These are phyloP conservation scores for Leishmania gerbilli DNA, from an alignment of 208 protist species.

Conservation along the genomic window DNA sequence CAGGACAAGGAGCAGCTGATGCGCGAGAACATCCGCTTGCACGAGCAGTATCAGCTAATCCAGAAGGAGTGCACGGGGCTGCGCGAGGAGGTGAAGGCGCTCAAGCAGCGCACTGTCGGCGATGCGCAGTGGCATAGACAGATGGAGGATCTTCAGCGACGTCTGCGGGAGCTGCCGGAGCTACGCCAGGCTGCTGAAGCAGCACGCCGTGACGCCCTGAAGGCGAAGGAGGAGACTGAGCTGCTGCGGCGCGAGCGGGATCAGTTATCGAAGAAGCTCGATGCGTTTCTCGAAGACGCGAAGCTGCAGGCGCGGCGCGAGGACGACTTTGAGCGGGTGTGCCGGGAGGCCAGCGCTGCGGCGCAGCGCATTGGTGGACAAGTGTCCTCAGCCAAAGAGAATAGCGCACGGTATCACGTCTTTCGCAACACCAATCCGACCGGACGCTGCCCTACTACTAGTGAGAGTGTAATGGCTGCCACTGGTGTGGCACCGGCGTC, in stretches of 20 bases:
- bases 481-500: neutral
- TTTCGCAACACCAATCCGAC: constrained; percentile 46
- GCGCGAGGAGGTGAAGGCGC: constrained; percentile 41
- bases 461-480: neutral
- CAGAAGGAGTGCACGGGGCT: constrained; percentile 55
- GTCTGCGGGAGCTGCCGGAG: constrained; percentile 61
- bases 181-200: constrained; percentile 66
- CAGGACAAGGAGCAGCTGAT: constrained; percentile 67
- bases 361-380: constrained; percentile 54
- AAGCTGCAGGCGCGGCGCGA: constrained; percentile 48
- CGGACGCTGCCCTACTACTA: constrained; percentile 4
- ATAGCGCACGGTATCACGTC: constrained; percentile 35
- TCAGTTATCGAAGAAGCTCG: constrained; percentile 62
- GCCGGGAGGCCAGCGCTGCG: constrained; percentile 58
- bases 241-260: constrained; percentile 67
- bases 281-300: constrained; percentile 68
- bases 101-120: constrained; percentile 30
- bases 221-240: constrained; percentile 62
- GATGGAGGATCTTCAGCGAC: constrained; percentile 70
- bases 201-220: constrained; percentile 54
- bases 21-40: constrained; percentile 66
- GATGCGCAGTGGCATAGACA: constrained; percentile 41
- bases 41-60: constrained; percentile 62
- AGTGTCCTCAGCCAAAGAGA: constrained; percentile 34
- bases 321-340: constrained; percentile 58